A percentile compares a stretch with the other conserved stretches of the same genome.
Evolutionary conservation across 1,284 basidiomycete genomes (phyloP).

Genomic region (Cystobasidium pallidum): DNA sequence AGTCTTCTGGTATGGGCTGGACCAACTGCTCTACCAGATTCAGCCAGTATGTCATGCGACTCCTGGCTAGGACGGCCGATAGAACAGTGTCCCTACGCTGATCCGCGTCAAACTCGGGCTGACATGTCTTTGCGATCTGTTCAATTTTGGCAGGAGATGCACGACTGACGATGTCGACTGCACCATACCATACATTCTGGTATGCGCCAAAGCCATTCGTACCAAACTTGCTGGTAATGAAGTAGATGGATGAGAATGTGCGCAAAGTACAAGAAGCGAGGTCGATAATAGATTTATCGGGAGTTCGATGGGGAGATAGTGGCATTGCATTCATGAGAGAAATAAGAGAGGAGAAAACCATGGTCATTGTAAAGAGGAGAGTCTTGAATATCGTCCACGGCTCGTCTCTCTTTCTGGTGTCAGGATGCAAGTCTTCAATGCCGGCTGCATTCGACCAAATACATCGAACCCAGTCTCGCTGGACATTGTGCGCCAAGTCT

Average conservation of each 20-base stretch:
- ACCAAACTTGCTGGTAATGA: conserved; percentile 50
- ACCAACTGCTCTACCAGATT: conserved; percentile 51
- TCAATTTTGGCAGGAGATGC: conserved; percentile 25
- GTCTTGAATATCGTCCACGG: conserved; percentile 52
- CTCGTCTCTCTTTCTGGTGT: conserved; percentile 44
- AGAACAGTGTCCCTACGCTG: conserved; percentile 7
- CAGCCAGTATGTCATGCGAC: conserved; percentile 49
- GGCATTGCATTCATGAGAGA: conserved; percentile 44
- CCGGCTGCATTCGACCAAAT: conserved; percentile 47
- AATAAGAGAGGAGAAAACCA: conserved; percentile 50
- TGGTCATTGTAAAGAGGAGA: conserved; percentile 50
- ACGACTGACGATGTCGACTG: conserved; percentile 48
- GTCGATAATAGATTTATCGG: conserved; percentile 41
- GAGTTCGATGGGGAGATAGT: background rate
- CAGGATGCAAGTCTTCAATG: conserved; percentile 44
- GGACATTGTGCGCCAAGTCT: conserved; percentile 25
- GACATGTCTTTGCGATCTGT: conserved; percentile 42
- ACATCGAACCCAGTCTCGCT: conserved; percentile 45
- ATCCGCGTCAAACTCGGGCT: conserved; percentile 14
- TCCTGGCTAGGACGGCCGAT: background rate
- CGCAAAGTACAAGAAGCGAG: conserved; percentile 47
- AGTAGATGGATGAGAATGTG: conserved; percentile 48
- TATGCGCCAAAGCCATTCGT: conserved; percentile 50
- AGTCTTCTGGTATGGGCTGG: conserved; percentile 43
- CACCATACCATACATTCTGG: conserved; percentile 48